Evolutionary conservation across 2,329 filamentous ascomycete genomes (phyloP).

Genomic region (Nigrospora sphaerica): DNA sequence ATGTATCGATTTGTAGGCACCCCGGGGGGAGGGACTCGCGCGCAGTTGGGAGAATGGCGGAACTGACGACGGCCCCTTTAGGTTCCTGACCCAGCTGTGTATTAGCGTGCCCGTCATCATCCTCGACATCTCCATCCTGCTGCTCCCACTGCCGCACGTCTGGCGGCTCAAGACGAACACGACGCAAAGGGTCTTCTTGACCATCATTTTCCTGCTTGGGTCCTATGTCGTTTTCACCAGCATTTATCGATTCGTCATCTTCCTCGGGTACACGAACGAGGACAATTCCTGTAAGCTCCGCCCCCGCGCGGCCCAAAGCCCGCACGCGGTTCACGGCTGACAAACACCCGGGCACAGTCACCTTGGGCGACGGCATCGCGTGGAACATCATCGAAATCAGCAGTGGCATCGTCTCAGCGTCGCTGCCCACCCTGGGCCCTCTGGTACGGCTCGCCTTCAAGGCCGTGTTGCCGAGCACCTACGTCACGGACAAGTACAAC

Average conservation of each 20-base stretch:
- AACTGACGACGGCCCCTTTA: too few relatives aligned
- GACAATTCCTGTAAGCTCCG: conserved; percentile 1
- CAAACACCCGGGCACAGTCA: not conserved
- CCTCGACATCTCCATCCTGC: conserved; percentile 2
- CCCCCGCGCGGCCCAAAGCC: not conserved
- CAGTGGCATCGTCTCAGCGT: conserved; percentile 2
- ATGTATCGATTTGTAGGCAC: not conserved
- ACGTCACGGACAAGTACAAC: not conserved
- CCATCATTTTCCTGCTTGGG: conserved; percentile 2
- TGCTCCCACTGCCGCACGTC: conserved; percentile 3
- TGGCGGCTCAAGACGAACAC: conserved; percentile 4
- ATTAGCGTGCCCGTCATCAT: not conserved
- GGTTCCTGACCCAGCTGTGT: not conserved
- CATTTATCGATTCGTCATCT: conserved; percentile 1
- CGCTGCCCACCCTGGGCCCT: conserved; percentile 2
- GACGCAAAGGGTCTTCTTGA: conserved; percentile 1
- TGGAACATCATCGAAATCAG: conserved; percentile 4
- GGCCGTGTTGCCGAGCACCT: not conserved
- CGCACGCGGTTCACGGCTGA: not conserved
- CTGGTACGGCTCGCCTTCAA: conserved; percentile 2
- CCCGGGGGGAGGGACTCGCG: too few relatives aligned
- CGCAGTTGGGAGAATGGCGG: too few relatives aligned
- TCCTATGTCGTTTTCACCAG: conserved; percentile 5
- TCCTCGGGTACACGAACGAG: not conserved
- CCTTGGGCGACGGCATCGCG: conserved; percentile 1